Evolutionary conservation across 2,329 filamentous ascomycete species (phyloP).

Genomic region (Arthroderma sp.): DNA sequence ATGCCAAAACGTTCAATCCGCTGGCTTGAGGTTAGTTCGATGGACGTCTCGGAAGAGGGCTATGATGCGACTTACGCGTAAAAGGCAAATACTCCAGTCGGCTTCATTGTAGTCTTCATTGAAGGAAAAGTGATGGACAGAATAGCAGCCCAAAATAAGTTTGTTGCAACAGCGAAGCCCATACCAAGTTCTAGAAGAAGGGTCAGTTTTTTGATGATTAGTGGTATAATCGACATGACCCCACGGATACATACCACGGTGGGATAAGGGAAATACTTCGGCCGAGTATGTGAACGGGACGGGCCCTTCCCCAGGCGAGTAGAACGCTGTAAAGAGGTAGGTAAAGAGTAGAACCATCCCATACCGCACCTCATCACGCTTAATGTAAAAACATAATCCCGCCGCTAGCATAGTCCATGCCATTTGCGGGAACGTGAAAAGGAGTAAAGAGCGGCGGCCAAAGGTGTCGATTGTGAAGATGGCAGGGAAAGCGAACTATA

Average conservation of each 20-base stretch:
- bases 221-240: conserved; percentile 7
- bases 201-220: conserved; percentile 10
- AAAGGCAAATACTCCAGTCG: conserved; percentile 47
- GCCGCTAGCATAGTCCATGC: conserved; percentile 52
- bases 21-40: conserved; percentile 17
- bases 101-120: conserved; percentile 34
- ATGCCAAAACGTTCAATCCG: conserved; percentile 46
- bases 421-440: conserved; percentile 57
- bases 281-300: conserved; percentile 42
- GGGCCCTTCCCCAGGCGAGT: conserved; percentile 50
- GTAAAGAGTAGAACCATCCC: conserved; percentile 47
- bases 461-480: conserved; percentile 55
- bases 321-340: conserved; percentile 52
- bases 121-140: conserved; percentile 39
- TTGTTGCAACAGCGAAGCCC: conserved; percentile 33
- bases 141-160: conserved; percentile 36
- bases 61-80: conserved; percentile 32
- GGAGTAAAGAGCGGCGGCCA: conserved; percentile 47
- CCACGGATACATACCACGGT: conserved; percentile 30
- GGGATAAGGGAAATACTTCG: conserved; percentile 43
- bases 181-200: conserved; percentile 32
- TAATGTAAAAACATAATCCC: conserved; percentile 46
- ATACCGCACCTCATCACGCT: conserved; percentile 31
- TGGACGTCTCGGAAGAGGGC: not conserved
- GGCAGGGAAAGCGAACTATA: conserved; percentile 46